Base-by-base conservation (phyloP, 805 yeast genomes). In the Candida loeiensis region DNA sequence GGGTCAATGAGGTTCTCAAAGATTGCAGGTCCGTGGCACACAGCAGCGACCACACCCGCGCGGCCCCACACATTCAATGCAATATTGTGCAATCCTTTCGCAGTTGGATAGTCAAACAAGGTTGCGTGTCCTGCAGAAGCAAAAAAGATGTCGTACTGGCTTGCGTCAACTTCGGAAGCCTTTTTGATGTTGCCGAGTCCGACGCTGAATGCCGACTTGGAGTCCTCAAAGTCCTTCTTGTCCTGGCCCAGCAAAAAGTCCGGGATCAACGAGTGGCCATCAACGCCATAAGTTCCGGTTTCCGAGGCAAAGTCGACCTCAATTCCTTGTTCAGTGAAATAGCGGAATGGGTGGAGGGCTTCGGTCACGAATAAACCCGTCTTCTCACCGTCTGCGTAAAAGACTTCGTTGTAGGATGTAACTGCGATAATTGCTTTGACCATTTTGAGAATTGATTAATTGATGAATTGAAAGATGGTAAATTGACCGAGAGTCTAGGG, bases 81-180 rank as follows among this genome's bases (percentile, higher is more conserved):
- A 31, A 76, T 42, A 16, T 54, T 45, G 41, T 73, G 77, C 39
- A 80, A 58, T n/a, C 54, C 66, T 4, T 53, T 58, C 12, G 82
- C 82, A 3, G 55, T 62, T 33, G 81, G 81, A 58, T 67, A 79
- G 55, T 80, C 87, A 47, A 70, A 76, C 29, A 73, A 47, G 21
- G 82, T 64, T 21, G 77, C 87, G 51, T 82, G 87, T 27, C 88
- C 87, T 37, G 79, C 87, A 36, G 83, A 73, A 29, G 82, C 84
- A 49, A 64, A 79, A 55, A 80, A 71, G 44, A 79, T 66, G 33
- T 67, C 68, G 56, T 68, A 81, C 1, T 43, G 39, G 27, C 77
- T 77, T 9, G 80, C 56, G 39, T 74, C 56, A 35, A 79, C 57
- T 19, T 74, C 80, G 12, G 68, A 48, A 5, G 81, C 73, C 45